These are phyloP conservation scores for Calonectria fujianensis DNA, from an alignment of 2,329 filamentous ascomycete genomes.

Conservation along the genomic window DNA sequence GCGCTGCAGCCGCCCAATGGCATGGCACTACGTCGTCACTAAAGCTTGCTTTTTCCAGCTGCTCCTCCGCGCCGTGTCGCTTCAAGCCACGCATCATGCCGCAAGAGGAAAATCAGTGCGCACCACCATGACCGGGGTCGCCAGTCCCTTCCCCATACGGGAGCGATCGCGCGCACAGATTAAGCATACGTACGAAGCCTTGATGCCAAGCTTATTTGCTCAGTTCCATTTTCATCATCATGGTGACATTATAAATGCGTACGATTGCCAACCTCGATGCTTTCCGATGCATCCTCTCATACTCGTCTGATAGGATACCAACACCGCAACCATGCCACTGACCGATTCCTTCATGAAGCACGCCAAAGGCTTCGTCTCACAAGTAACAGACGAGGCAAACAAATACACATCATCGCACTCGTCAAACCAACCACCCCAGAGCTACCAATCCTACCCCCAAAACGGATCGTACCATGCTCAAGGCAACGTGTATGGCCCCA, in stretches of 20 bases:
- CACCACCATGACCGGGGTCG: not conserved
- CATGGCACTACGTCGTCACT: not conserved
- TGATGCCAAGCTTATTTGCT: not conserved
- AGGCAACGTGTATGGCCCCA: not conserved
- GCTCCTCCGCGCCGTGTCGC: not conserved
- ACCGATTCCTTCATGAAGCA: constrained; percentile 11
- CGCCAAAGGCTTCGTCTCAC: constrained; percentile 8
- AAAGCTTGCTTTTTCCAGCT: not conserved
- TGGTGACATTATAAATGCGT: not conserved
- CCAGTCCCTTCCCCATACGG: constrained; percentile 6
- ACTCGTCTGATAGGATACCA: not conserved
- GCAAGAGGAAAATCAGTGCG: not conserved
- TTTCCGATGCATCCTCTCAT: not conserved
- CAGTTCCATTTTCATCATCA: not conserved
- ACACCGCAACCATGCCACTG: constrained; percentile 3
- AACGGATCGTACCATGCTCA: not conserved
- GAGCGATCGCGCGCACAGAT: not conserved
- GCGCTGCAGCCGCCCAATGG: not conserved
- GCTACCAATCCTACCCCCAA: constrained; percentile 10
- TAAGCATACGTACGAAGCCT: constrained; percentile 16
- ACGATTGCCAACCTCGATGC: not conserved
- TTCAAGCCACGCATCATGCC: not conserved
- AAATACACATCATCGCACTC: constrained; percentile 2
- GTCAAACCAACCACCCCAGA: not conserved
- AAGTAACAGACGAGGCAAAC: not conserved